phyloP scores from a whole-genome alignment of 768 basidiomycete species.

The Fibroporia radiculosa region DNA sequence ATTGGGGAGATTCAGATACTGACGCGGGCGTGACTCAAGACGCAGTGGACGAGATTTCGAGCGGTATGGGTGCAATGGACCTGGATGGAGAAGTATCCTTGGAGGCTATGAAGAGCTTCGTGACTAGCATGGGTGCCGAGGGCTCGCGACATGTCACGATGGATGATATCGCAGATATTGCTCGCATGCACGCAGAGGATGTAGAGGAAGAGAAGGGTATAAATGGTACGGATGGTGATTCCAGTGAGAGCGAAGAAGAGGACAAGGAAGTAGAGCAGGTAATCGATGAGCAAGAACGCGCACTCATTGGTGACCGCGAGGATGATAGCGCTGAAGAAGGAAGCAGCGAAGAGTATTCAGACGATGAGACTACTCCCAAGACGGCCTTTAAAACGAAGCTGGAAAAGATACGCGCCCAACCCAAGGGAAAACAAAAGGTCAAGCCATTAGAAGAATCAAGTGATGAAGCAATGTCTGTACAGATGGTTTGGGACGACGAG shows the following conservation, averaged over 20 bases:
- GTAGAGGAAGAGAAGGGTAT: constrained; percentile 12
- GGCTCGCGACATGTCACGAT: constrained; percentile 48
- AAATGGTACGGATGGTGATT: constrained; percentile 3
- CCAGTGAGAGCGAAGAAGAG: background rate
- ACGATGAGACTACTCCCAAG: constrained; percentile 29
- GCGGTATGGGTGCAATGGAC: constrained; percentile 52
- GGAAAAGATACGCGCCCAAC: constrained; percentile 22
- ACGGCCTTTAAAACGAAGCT: constrained; percentile 31
- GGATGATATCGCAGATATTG: constrained; percentile 57
- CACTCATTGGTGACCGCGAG: constrained; percentile 16
- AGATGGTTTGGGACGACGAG: constrained; percentile 37
- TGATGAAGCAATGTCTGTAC: constrained; percentile 18
- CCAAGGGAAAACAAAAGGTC: constrained; percentile 26
- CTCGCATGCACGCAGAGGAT: constrained; percentile 41
- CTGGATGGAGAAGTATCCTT: constrained; percentile 44
- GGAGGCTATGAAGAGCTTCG: constrained; percentile 46
- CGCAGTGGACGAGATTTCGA: constrained; percentile 24
- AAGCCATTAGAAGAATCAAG: constrained; percentile 16
- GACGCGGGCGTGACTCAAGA: constrained; percentile 33
- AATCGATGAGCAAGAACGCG: constrained; percentile 10
- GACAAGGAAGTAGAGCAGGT: constrained; percentile 14
- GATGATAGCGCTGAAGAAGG: constrained; percentile 12
- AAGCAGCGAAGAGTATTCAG: constrained; percentile 17
- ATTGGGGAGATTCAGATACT: constrained; percentile 41
- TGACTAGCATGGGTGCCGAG: constrained; percentile 39